These are phyloP conservation scores for Mentha longifolia DNA, from an alignment of 257 asterid species.

Conservation along the genomic window DNA sequence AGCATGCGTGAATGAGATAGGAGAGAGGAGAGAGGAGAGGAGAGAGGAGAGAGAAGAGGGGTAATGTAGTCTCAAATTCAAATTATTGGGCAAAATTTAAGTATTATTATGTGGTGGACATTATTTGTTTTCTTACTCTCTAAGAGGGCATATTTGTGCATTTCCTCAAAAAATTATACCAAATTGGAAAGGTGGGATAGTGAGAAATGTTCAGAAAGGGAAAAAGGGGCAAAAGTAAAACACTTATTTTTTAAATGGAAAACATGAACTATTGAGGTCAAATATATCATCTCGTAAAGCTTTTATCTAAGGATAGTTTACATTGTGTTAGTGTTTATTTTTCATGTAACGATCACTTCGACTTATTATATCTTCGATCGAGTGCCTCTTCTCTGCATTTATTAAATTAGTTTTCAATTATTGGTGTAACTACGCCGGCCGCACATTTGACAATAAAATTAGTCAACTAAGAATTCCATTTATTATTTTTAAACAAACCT, in stretches of 20 bases:
- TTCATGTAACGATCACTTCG: too few species aligned
- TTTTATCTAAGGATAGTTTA: background rate
- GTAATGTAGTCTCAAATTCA: too few species aligned
- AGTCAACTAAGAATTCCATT: slow-evolving; percentile 19
- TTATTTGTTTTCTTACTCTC: too few species aligned
- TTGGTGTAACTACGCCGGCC: slow-evolving; percentile 19
- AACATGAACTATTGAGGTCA: slow-evolving; percentile 13
- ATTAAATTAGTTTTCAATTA: background rate
- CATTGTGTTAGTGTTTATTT: background rate
- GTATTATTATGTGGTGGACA: too few species aligned
- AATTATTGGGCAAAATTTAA: too few species aligned
- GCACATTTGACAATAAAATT: slow-evolving; percentile 17
- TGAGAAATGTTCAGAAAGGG: background rate
- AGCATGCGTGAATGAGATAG: too few species aligned
- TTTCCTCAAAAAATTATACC: too few species aligned
- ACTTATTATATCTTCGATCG: background rate
- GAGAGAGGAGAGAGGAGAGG: too few species aligned
- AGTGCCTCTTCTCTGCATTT: background rate
- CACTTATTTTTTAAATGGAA: background rate
- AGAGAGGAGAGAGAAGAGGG: too few species aligned
- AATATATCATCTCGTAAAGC: slow-evolving; percentile 13
- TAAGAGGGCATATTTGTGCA: too few species aligned
- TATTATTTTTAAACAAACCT: background rate
- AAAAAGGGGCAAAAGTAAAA: background rate
- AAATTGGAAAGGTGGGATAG: background rate